Conservation (phyloP, 768 basidiomycete species). For the Fomitopsis pulvina region DNA sequence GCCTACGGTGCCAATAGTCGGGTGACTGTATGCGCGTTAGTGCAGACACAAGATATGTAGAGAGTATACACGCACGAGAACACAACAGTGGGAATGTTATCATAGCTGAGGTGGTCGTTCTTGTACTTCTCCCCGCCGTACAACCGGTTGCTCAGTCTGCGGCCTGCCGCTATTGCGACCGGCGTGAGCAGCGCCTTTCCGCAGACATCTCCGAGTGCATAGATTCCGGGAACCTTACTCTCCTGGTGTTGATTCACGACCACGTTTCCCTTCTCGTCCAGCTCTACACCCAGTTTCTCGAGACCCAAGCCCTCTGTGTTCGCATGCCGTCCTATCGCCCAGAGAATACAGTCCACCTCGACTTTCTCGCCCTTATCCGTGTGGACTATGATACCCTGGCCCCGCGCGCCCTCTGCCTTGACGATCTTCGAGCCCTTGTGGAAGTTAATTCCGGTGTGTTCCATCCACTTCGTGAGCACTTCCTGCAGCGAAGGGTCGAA, state of each 20-base stretch:
- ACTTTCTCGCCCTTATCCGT: conserved; percentile 69
- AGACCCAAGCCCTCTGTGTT: conserved; percentile 76
- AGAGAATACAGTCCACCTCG: conserved; percentile 83
- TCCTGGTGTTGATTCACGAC: conserved; percentile 91
- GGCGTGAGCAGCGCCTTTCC: conserved; percentile 94
- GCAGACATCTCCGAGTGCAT: conserved; percentile 85
- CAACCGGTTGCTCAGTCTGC: conserved; percentile 81
- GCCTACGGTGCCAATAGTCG: conserved; percentile 92
- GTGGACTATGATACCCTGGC: conserved; percentile 67
- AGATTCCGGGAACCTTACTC: conserved; percentile 62
- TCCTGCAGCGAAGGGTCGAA: conserved; percentile 89
- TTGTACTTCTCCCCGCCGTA: conserved; percentile 86
- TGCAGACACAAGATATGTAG: background rate
- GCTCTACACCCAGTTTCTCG: conserved; percentile 68
- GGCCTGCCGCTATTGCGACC: conserved; percentile 94
- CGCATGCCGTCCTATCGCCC: conserved; percentile 90
- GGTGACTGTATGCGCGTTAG: conserved; percentile 40
- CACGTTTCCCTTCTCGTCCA: conserved; percentile 76
- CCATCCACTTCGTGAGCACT: conserved; percentile 84
- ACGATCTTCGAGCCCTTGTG: conserved; percentile 73
- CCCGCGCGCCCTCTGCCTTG: conserved; percentile 70
- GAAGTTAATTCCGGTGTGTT: conserved; percentile 85
- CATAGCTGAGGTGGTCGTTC: conserved; percentile 81
- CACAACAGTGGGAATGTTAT: conserved; percentile 90
- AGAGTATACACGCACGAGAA: conserved; percentile 68